Conservation (phyloP, 116 monocot species). For the Trichopus zeylanicus region DNA sequence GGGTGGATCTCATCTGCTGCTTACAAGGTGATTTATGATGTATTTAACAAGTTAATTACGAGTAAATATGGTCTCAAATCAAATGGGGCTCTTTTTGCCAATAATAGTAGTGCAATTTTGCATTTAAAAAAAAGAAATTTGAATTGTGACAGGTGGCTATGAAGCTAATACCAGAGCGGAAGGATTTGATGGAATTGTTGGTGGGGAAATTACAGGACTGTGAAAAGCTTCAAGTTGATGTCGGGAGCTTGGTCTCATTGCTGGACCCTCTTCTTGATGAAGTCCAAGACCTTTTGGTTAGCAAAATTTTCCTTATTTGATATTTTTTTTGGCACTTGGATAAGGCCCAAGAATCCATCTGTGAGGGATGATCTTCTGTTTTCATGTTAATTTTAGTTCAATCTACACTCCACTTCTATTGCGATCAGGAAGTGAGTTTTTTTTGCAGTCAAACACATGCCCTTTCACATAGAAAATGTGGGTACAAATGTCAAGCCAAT, state of each 20-base stretch:
- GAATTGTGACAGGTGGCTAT: constrained; percentile 41
- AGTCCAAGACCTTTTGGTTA: constrained; percentile 49
- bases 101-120: not conserved
- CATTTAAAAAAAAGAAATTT: not conserved
- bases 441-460: too few relatives aligned
- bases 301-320: not conserved
- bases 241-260: constrained; percentile 30
- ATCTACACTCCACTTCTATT: not conserved
- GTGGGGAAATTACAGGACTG: constrained; percentile 29
- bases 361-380: too few relatives aligned
- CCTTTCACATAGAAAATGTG: too few relatives aligned
- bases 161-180: constrained; percentile 62
- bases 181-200: constrained; percentile 29
- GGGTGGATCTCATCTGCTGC: constrained; percentile 95
- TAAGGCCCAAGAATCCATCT: too few relatives aligned
- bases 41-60: not conserved
- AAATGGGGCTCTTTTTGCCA: not conserved
- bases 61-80: not conserved
- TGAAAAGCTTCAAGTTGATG: constrained; percentile 23
- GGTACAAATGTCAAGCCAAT: too few relatives aligned
- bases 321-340: not conserved
- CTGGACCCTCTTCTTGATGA: constrained; percentile 48
- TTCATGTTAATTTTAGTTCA: not conserved
- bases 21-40: constrained; percentile 43
- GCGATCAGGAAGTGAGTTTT: too few relatives aligned